Conservation (phyloP, 1,139 yeast genomes). For the Debaryomyces robertsiae region DNA sequence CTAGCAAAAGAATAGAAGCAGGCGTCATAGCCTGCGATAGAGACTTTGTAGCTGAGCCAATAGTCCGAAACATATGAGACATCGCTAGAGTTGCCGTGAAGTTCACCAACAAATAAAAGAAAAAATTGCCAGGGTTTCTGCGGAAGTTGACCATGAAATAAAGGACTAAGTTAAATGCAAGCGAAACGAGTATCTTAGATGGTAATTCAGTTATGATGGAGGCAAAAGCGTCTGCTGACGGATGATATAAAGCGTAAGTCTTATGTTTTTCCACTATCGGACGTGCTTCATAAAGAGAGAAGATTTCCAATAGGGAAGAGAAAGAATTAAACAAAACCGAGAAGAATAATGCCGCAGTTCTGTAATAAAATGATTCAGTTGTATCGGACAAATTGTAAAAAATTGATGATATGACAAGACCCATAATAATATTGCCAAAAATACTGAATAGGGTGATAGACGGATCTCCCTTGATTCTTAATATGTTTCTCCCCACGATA, state of each 20-base stretch:
- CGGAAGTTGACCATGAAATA: slow-evolving; percentile 72
- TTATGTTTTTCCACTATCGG: slow-evolving; percentile 81
- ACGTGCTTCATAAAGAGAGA: slow-evolving; percentile 53
- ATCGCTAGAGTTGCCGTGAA: slow-evolving; percentile 59
- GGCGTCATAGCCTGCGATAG: slow-evolving; percentile 74
- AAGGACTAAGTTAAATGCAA: slow-evolving; percentile 60
- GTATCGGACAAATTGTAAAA: slow-evolving; percentile 59
- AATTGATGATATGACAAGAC: slow-evolving; percentile 71
- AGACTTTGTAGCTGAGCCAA: slow-evolving; percentile 65
- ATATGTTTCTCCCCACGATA: slow-evolving; percentile 60
- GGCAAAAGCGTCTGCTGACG: slow-evolving; percentile 76
- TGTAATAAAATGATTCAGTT: slow-evolving; percentile 56
- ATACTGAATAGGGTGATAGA: slow-evolving; percentile 62
- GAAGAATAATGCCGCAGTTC: slow-evolving; percentile 76
- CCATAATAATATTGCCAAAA: slow-evolving; percentile 70
- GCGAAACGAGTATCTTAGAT: slow-evolving; percentile 53
- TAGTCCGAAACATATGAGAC: slow-evolving; percentile 72
- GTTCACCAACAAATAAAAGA: slow-evolving; percentile 61
- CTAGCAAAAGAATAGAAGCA: slow-evolving; percentile 62
- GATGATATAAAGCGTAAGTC: slow-evolving; percentile 72
- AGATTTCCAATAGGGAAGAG: slow-evolving; percentile 72
- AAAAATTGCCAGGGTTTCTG: slow-evolving; percentile 68
- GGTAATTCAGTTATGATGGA: slow-evolving; percentile 71
- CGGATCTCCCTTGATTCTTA: slow-evolving; percentile 67
- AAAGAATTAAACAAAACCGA: slow-evolving; percentile 60